A percentile compares a stretch with the other conserved stretches of the same genome.
Evolutionary conservation across 257 asterid genomes (phyloP).

Genomic region (Petrea volubilis): DNA sequence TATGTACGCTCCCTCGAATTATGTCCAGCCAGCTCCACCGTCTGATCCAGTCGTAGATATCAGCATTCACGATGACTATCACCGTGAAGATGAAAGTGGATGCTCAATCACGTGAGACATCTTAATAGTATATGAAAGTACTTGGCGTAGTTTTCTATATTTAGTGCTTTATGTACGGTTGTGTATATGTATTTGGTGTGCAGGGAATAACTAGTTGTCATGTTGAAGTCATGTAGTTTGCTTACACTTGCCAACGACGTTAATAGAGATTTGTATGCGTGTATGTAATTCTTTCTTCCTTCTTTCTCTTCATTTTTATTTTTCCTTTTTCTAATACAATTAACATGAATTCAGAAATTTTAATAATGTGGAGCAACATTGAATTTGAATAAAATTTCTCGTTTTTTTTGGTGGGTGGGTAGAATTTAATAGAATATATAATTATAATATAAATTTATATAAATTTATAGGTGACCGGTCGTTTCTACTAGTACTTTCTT

Average conservation of each 20-base stretch:
- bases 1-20: conserved; percentile 3
- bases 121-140: neutral
- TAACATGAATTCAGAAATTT: no score
- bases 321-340: neutral
- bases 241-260: neutral
- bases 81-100: conserved; percentile 17
- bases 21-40: conserved; percentile 17
- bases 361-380: no score
- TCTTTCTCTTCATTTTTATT: neutral
- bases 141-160: neutral
- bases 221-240: neutral
- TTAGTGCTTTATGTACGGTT: neutral
- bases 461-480: neutral
- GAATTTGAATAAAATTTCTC: no score
- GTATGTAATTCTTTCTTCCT: no score
- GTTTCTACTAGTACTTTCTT: neutral
- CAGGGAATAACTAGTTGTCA: neutral
- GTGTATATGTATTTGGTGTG: neutral
- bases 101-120: conserved; percentile 27
- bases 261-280: neutral
- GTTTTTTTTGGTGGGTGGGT: no score
- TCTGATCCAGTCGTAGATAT: neutral
- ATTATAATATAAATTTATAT: no score
- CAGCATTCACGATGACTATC: neutral
- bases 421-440: no score